A percentile compares a stretch with the other conserved stretches of the same genome.
Conservation (phyloP, 306 rosid species). For the Gillenia trifoliata region DNA sequence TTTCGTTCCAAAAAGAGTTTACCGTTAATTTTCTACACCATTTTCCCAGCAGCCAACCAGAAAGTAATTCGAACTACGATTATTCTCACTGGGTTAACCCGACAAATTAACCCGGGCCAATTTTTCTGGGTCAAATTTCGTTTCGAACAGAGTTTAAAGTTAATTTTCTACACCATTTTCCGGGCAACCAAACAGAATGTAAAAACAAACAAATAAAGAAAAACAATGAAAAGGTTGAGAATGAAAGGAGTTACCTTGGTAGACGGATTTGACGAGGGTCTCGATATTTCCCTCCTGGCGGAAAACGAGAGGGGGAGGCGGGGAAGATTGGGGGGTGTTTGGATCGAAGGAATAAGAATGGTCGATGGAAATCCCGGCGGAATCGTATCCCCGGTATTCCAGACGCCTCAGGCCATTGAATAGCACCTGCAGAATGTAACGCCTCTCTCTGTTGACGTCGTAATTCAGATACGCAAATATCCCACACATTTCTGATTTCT, state of each 20-base stretch:
- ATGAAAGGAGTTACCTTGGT: slow-evolving; percentile 41
- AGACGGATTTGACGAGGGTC: slow-evolving; percentile 86
- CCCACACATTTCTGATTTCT: slow-evolving; percentile 78
- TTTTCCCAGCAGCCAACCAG: slow-evolving; percentile 18
- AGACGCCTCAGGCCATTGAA: slow-evolving; percentile 85
- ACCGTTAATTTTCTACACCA: neutral
- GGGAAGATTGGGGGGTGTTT: slow-evolving; percentile 21
- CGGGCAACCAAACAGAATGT: slow-evolving; percentile 14
- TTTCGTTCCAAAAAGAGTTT: neutral
- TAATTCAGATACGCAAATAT: slow-evolving; percentile 93
- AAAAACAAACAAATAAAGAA: neutral
- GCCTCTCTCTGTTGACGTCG: slow-evolving; percentile 72
- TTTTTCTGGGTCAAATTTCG: neutral
- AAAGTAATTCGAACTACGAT: neutral
- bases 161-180: neutral
- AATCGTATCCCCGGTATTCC: slow-evolving; percentile 95
- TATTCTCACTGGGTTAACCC: neutral
- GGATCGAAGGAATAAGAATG: slow-evolving; percentile 25
- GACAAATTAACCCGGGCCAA: neutral
- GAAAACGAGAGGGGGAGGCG: slow-evolving; percentile 53
- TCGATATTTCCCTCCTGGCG: slow-evolving; percentile 95
- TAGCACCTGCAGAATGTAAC: slow-evolving; percentile 80
- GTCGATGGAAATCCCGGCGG: slow-evolving; percentile 90
- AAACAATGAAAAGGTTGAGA: neutral
- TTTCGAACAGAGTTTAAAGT: neutral